Evolutionary conservation across 371 early-diverging fungal species (phyloP), one percentile per base, ranked within the genome.

Genomic region (Mucor racemosus): DNA sequence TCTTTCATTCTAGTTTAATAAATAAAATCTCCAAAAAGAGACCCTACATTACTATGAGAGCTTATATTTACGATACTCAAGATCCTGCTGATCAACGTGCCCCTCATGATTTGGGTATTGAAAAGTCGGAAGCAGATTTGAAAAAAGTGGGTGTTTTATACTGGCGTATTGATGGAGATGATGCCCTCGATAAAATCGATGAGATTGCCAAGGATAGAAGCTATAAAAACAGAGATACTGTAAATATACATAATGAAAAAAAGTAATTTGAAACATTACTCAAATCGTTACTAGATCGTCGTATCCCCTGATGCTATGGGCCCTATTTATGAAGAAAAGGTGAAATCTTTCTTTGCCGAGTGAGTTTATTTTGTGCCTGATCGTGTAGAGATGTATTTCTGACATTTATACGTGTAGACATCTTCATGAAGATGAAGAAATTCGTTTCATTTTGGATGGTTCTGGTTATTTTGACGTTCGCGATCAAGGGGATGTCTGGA

Each of bases 391-490:
- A n/a, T n/a, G 17, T 44, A 17, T 44, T 7, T 44, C 11, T 50
- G 10, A 50, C 13, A 26, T 21, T 21, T 21, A 26, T 7, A 17
- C 21, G 36, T 44, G 10, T 72, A 89, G 90, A 67, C 97, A 97
- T 77, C 79, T 97, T 66, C 97, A 97, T 76, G 97, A 96, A 72
- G 98, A 97, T 74, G 99, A 97, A 80, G 98, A 98, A 78, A 97
- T 98, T 66, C 91, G 99, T 34, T 96, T 80, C 70, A 89, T 97
- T 61, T 67, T 95, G 38, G 95, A 91, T 40, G 98, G 98, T 14
- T 81, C 88, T 15, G 97, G 97, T 9, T 97, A 89, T 78, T 97
- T 97, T 81, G 95, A 94, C 71, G 90, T 94, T 38, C 85, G 93
- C 58, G 90, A 92, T 71, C 68, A 75, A 33, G 60, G 86, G 0